Conservation (phyloP, 257 asterid genomes). For the Sherardia arvensis region DNA sequence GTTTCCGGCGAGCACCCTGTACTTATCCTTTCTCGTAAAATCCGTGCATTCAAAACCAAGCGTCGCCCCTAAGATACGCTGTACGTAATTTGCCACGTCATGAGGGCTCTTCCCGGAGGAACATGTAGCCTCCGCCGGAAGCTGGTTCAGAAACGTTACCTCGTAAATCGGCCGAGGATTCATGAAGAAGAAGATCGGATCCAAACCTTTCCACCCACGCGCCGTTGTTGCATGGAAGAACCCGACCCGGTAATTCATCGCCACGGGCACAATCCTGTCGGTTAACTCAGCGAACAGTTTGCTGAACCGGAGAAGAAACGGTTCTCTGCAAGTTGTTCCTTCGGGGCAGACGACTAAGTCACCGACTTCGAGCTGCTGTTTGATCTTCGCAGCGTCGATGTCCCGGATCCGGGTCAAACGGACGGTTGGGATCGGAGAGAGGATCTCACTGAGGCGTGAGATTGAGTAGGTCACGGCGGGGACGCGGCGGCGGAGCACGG, state of each 20-base stretch:
- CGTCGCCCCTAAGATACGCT: slow-evolving; percentile 72
- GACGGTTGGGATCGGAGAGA: slow-evolving; percentile 85
- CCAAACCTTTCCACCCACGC: slow-evolving; percentile 80
- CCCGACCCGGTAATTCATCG: slow-evolving; percentile 71
- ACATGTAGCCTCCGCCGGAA: slow-evolving; percentile 80
- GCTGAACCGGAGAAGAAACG: slow-evolving; percentile 66
- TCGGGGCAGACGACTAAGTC: slow-evolving; percentile 73
- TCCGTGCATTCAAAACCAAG: slow-evolving; percentile 89
- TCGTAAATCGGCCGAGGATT: slow-evolving; percentile 79
- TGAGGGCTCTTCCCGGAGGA: slow-evolving; percentile 72
- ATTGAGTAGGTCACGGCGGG: slow-evolving; percentile 84
- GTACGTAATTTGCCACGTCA: slow-evolving; percentile 88
- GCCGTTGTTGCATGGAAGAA: slow-evolving; percentile 89
- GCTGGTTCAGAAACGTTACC: slow-evolving; percentile 68
- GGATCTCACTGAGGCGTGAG: slow-evolving; percentile 59
- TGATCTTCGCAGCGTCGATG: slow-evolving; percentile 54
- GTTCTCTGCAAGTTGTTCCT: slow-evolving; percentile 89
- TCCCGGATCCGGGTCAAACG: slow-evolving; percentile 61
- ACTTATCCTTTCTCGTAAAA: slow-evolving; percentile 80
- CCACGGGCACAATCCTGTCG: slow-evolving; percentile 77
- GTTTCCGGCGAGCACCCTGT: slow-evolving; percentile 77
- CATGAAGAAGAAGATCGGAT: slow-evolving; percentile 84
- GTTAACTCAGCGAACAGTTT: slow-evolving; percentile 79
- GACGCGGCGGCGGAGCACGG: slow-evolving; percentile 60
- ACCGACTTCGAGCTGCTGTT: slow-evolving; percentile 47